Conservation (phyloP, 768 basidiomycete species). For the Amanita inopinata region DNA sequence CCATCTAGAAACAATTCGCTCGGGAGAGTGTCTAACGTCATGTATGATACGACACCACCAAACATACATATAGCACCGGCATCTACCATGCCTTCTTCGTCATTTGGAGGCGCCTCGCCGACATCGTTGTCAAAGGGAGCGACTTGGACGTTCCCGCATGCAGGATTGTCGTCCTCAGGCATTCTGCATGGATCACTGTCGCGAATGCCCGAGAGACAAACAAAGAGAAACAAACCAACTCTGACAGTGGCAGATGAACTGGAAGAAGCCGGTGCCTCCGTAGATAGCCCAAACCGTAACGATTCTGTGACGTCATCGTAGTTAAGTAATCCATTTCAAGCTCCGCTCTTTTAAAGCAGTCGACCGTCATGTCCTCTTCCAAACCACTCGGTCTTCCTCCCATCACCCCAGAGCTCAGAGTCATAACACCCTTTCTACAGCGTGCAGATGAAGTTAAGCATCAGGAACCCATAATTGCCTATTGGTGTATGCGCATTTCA, state of each 20-base stretch:
- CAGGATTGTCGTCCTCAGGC: neutral
- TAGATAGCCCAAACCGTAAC: no score
- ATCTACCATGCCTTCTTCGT: neutral
- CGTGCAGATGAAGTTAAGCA: constrained; percentile 79
- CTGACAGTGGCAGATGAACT: no score
- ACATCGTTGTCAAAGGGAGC: neutral
- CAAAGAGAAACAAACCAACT: neutral
- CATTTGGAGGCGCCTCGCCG: neutral
- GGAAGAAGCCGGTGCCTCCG: no score
- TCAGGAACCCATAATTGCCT: constrained; percentile 81
- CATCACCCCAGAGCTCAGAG: constrained; percentile 49
- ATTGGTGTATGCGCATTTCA: constrained; percentile 72
- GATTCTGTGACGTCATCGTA: constrained; percentile 5
- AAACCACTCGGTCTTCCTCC: constrained; percentile 47
- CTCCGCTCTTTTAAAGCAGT: neutral
- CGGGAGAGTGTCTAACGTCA: neutral
- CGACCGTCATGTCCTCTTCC: constrained; percentile 21
- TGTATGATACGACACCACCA: neutral
- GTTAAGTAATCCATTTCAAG: neutral
- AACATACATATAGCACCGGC: neutral
- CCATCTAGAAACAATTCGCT: constrained; percentile 19
- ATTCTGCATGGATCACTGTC: constrained; percentile 1
- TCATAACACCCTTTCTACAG: constrained; percentile 74
- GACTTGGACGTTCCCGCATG: constrained; percentile 1
- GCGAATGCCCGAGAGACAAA: neutral